phyloP scores from a whole-genome alignment of 305 asterid species.

The Petunia hybrid region DNA sequence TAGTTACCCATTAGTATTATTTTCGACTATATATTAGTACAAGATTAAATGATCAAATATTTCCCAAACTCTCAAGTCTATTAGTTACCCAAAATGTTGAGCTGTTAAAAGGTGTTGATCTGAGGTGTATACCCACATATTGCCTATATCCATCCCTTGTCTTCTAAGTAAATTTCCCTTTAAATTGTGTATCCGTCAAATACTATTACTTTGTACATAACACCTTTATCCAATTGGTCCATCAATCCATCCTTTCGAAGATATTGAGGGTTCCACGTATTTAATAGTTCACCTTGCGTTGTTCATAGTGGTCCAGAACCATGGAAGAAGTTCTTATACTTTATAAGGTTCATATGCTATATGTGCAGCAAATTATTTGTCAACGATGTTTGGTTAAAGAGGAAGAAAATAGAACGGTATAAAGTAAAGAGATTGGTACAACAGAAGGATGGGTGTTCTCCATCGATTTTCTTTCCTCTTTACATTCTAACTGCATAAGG shows the following conservation, averaged over 20 bases:
- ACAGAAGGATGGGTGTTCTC: neutral
- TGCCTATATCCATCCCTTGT: too few relatives aligned
- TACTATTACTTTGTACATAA: neutral
- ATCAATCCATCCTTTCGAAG: neutral
- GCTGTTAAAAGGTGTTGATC: neutral
- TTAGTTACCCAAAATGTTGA: neutral
- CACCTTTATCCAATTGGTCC: too few relatives aligned
- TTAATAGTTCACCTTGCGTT: neutral
- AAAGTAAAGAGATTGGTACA: neutral
- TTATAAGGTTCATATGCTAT: neutral
- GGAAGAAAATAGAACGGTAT: neutral
- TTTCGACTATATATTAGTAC: too few relatives aligned
- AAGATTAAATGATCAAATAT: neutral
- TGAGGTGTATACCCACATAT: too few relatives aligned
- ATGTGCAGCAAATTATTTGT: neutral
- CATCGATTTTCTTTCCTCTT: neutral
- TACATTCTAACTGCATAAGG: neutral
- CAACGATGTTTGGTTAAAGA: neutral
- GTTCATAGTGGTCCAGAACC: conserved; percentile 9
- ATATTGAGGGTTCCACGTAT: neutral
- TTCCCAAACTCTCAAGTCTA: neutral
- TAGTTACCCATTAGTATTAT: too few relatives aligned
- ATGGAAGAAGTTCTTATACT: neutral
- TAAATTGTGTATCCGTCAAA: too few relatives aligned
- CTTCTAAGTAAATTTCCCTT: too few relatives aligned